Conservation (phyloP, 179 eudicot genomes). For the Spergularia azorica region DNA sequence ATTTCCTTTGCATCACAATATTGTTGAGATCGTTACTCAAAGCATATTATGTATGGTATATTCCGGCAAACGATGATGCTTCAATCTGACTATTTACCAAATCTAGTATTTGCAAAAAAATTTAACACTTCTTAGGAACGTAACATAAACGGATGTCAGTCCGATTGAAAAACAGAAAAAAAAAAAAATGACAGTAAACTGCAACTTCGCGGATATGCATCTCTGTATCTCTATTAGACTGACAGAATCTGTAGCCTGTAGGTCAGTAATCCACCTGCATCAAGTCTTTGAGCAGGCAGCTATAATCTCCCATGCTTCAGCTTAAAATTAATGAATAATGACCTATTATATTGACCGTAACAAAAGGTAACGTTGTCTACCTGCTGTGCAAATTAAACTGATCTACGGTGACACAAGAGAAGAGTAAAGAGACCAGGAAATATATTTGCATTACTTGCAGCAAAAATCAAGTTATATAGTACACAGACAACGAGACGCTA, state of each 20-base stretch:
- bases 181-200: neutral
- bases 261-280: neutral
- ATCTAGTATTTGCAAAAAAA: no score
- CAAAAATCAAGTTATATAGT: slow-evolving; percentile 9
- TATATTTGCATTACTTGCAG: slow-evolving; percentile 18
- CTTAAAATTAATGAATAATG: neutral
- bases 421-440: neutral
- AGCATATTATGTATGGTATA: no score
- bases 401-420: no score
- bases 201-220: no score
- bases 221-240: neutral
- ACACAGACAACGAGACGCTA: slow-evolving; percentile 31
- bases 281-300: neutral
- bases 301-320: no score
- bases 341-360: neutral
- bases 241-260: neutral
- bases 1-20: no score
- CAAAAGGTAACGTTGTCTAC: neutral
- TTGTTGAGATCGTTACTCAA: no score
- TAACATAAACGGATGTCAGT: no score
- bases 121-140: no score
- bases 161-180: neutral
- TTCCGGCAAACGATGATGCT: no score
- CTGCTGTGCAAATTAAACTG: neutral
- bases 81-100: no score